phyloP scores from a whole-genome alignment of 83 land plant species.

The Diphasiastrum complanatum region DNA sequence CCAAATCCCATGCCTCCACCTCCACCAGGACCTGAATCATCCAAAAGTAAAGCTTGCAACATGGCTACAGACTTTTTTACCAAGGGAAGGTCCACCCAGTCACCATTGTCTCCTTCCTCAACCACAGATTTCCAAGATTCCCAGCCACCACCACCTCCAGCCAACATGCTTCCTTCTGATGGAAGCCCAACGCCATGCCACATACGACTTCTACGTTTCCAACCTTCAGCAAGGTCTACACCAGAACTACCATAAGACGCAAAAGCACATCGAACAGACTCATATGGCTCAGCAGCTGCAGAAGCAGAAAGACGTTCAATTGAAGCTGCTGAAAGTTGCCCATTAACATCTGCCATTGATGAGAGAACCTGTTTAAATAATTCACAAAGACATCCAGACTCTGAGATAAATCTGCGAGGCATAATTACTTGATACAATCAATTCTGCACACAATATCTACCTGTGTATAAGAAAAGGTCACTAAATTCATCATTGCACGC shows the following conservation, averaged over 20 bases:
- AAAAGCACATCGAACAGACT: constrained; percentile 95
- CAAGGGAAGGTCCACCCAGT: constrained; percentile 88
- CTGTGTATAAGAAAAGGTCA: too few relatives aligned
- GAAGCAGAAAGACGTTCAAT: constrained; percentile 96
- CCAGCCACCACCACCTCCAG: constrained; percentile 97
- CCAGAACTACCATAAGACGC: constrained; percentile 92
- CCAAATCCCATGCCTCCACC: constrained; percentile 83
- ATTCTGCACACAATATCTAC: too few relatives aligned
- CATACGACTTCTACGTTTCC: constrained; percentile 87
- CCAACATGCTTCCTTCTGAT: constrained; percentile 36
- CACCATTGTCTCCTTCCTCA: constrained; percentile 75
- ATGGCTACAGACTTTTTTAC: constrained; percentile 77
- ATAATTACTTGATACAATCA: too few relatives aligned
- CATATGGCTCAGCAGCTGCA: constrained; percentile 98
- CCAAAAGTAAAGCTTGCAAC: constrained; percentile 89
- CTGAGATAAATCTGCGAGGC: too few relatives aligned
- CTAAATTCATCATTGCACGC: too few relatives aligned
- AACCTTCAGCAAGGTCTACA: constrained; percentile 76
- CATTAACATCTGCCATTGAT: constrained; percentile 94
- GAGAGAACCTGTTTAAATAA: constrained; percentile 69
- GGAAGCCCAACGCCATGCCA: constrained; percentile 98
- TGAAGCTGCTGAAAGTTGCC: constrained; percentile 76
- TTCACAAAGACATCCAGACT: too few relatives aligned
- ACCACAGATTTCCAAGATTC: constrained; percentile 71
- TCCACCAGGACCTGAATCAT: constrained; percentile 73